Base-by-base conservation (phyloP, 805 yeast species). In the Lipomyces yamanashiensis region DNA sequence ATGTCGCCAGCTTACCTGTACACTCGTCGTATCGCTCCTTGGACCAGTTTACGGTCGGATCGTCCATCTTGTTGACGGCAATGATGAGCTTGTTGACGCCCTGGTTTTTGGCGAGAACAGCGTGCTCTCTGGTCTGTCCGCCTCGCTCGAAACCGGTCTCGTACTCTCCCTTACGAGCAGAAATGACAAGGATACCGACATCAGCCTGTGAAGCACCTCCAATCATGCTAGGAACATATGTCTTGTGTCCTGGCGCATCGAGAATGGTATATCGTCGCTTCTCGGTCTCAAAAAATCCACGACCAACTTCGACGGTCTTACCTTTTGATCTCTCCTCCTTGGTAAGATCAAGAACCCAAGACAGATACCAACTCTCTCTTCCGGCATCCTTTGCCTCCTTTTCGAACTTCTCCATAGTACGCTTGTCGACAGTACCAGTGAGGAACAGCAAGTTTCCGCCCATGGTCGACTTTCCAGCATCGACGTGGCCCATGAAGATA, bases 151-250 rank as follows among this genome's bases (percentile, higher is more conserved):
- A 93, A 67, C 99, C 99, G 60, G 99, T 95, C 81, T 95, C 99
- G 79, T 95, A 95, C 78, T 95, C 99, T 80, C 99, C 99, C 79
- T 92, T 92, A 84, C 99, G 89, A 53, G 98, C 98, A 68, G 97
- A 90, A 72, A 95, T 95, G 55, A 95, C 99, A 74, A 95, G 84
- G 70, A 95, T 86, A 80, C 99, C 99, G 63, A 93, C 95, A 80
- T 95, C 99, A 41, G 99, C 99, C 81, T 95, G 99, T 52, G 98
- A 92, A 19, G 99, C 99, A 78, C 99, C 99, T 73, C 98, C 98
- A 82, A 95, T 95, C 99, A 95, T 95, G 78, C 92, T 96, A 61
- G 98, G 91, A 68, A 95, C 98, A 76, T 95, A 95, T 91, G 95
- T 89, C 81, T 95, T 95, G 83, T 95, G 99, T 58, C 99, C 99